Evolutionary conservation across 1,284 basidiomycete species (phyloP).

Genomic region (Amylostereum chailletii): DNA sequence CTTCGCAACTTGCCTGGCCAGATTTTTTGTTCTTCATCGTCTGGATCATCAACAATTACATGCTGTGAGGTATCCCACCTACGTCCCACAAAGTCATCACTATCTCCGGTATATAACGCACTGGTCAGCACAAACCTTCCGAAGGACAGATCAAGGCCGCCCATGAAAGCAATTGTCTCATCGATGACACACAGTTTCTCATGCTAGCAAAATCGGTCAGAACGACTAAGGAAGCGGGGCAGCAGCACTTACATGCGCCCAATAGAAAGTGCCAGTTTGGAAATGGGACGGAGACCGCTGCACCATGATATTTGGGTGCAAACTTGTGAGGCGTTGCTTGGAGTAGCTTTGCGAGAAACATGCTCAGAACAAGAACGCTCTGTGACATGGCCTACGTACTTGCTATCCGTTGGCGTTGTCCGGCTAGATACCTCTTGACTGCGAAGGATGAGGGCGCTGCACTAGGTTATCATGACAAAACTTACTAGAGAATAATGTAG

Average conservation of each 20-base stretch:
- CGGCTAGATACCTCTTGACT: slow-evolving; percentile 97
- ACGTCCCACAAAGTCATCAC: background rate
- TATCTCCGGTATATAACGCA: background rate
- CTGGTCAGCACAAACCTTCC: slow-evolving; percentile 46
- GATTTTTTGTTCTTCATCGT: slow-evolving; percentile 49
- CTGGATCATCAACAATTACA: slow-evolving; percentile 79
- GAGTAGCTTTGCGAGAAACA: slow-evolving; percentile 55
- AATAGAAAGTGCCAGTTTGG: slow-evolving; percentile 96
- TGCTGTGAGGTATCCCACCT: slow-evolving; percentile 98
- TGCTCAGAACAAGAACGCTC: slow-evolving; percentile 8
- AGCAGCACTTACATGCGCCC: slow-evolving; percentile 74
- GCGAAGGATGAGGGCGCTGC: slow-evolving; percentile 2
- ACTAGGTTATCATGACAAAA: slow-evolving; percentile 4
- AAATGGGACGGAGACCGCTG: slow-evolving; percentile 98
- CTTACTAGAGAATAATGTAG: slow-evolving; percentile 90
- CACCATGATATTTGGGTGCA: slow-evolving; percentile 94
- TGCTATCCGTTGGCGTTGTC: slow-evolving; percentile 90
- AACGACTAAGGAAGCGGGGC: slow-evolving; percentile 5
- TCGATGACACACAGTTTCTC: slow-evolving; percentile 99
- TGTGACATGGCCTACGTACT: slow-evolving; percentile 35
- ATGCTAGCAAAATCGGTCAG: slow-evolving; percentile 45
- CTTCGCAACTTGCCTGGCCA: slow-evolving; percentile 63
- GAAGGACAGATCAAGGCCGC: slow-evolving; percentile 91
- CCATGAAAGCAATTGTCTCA: slow-evolving; percentile 97
- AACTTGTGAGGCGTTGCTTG: slow-evolving; percentile 77